A percentile compares a stretch with the other conserved stretches of the same genome.
Conservation (phyloP, 1,284 basidiomycete species). For the Pseudozyma pruni region DNA sequence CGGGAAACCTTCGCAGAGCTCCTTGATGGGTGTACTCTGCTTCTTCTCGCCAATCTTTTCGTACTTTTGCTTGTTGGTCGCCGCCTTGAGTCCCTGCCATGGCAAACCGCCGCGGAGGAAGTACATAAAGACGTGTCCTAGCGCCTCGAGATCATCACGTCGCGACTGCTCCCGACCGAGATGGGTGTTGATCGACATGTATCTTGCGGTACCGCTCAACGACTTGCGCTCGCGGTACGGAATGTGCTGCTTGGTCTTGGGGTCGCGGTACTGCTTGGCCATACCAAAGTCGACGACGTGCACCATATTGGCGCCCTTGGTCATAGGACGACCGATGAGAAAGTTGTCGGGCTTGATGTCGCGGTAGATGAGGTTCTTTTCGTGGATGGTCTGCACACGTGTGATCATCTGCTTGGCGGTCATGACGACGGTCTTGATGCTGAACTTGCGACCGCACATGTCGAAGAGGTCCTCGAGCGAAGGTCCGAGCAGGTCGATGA, state of each 20-base stretch:
- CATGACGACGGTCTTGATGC: constrained; percentile 95
- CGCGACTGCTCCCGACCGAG: constrained; percentile 93
- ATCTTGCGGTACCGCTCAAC: constrained; percentile 86
- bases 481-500: constrained; percentile 92
- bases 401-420: constrained; percentile 88
- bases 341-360: constrained; percentile 99
- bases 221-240: constrained; percentile 95
- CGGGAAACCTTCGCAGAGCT: constrained; percentile 91
- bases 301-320: constrained; percentile 84
- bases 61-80: constrained; percentile 98
- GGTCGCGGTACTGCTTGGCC: constrained; percentile 97
- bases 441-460: constrained; percentile 94
- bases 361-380: constrained; percentile 95
- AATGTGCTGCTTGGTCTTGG: constrained; percentile 96
- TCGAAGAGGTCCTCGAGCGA: constrained; percentile 94
- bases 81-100: constrained; percentile 96
- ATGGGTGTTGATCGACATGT: constrained; percentile 98
- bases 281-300: constrained; percentile 94
- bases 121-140: constrained; percentile 98
- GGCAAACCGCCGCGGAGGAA: constrained; percentile 89
- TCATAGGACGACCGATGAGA: constrained; percentile 87
- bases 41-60: constrained; percentile 99
- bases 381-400: constrained; percentile 91
- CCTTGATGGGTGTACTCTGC: constrained; percentile 93
- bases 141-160: constrained; percentile 90